phyloP scores from a whole-genome alignment of 192 early-diverging fungal genomes.

The Linnemannia exigua region DNA sequence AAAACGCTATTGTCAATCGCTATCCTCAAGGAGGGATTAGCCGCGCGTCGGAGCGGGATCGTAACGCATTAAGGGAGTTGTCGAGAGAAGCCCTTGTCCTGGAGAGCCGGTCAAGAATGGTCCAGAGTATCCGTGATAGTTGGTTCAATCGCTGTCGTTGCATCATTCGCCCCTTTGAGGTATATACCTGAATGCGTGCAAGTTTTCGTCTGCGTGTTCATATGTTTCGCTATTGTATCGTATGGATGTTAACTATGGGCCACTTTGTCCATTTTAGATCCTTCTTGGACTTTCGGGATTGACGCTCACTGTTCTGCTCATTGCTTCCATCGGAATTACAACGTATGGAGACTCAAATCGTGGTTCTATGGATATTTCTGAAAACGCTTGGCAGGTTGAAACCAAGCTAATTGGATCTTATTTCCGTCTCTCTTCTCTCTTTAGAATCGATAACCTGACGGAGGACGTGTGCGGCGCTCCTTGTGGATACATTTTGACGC shows the following conservation, averaged over 20 bases:
- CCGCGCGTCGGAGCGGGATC: slow-evolving; percentile 40
- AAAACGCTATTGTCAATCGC: slow-evolving; percentile 38
- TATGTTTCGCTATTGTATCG: background rate
- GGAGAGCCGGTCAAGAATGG: slow-evolving; percentile 39
- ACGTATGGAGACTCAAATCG: slow-evolving; percentile 14
- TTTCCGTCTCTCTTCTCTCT: background rate
- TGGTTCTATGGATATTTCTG: background rate
- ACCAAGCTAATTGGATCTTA: background rate
- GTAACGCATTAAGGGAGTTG: slow-evolving; percentile 24
- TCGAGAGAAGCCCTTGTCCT: slow-evolving; percentile 39
- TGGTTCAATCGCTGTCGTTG: slow-evolving; percentile 38
- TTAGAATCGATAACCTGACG: slow-evolving; percentile 65
- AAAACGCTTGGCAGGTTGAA: background rate
- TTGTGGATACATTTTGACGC: slow-evolving; percentile 69
- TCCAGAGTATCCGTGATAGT: slow-evolving; percentile 33
- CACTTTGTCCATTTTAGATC: slow-evolving; percentile 2
- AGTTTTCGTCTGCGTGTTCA: background rate
- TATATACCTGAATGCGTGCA: background rate
- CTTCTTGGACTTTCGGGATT: slow-evolving; percentile 34
- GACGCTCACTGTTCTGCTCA: slow-evolving; percentile 25
- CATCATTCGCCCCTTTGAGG: slow-evolving; percentile 41
- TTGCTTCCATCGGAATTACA: slow-evolving; percentile 39
- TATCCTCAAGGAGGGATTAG: slow-evolving; percentile 20
- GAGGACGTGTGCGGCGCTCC: slow-evolving; percentile 65
- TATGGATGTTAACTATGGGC: background rate